These are phyloP conservation scores for Selenicereus undatus DNA, from an alignment of 148 eudicot species.

Conservation along the genomic window DNA sequence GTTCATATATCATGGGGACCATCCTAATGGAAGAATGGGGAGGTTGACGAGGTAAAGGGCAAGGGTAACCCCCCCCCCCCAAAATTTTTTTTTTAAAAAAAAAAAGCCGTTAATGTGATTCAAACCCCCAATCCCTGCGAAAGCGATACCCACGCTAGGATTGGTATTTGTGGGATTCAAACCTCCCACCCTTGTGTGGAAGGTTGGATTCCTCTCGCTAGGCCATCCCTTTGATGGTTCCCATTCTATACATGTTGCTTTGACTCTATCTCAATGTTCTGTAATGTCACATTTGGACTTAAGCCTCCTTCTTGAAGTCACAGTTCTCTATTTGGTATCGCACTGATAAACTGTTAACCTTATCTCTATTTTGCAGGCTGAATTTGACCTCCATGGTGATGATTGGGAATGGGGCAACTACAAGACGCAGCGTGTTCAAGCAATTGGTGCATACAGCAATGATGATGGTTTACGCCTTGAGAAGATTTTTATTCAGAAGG, in stretches of 20 bases:
- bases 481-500: slow-evolving; percentile 93
- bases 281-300: not conserved
- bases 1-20: too few species aligned
- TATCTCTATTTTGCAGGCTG: slow-evolving; percentile 55
- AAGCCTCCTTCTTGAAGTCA: not conserved
- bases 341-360: slow-evolving; percentile 2
- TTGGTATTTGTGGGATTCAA: too few species aligned
- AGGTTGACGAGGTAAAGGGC: too few species aligned
- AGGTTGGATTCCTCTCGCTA: too few species aligned
- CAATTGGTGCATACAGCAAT: slow-evolving; percentile 94
- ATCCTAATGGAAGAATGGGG: too few species aligned
- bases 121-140: too few species aligned
- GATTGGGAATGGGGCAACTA: slow-evolving; percentile 99
- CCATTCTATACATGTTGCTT: not conserved
- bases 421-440: slow-evolving; percentile 89
- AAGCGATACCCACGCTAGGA: too few species aligned
- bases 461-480: slow-evolving; percentile 98
- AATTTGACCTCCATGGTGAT: slow-evolving; percentile 95
- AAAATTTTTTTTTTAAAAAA: too few species aligned
- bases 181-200: too few species aligned
- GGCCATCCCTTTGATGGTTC: too few species aligned
- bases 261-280: not conserved
- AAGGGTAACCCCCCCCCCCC: too few species aligned
- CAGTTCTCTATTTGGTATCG: slow-evolving; percentile 1
- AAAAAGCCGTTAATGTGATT: too few species aligned